A percentile compares a stretch with the other conserved stretches of the same genome.
These are phyloP conservation scores for Zalerion maritima DNA, from an alignment of 495 filamentous ascomycete genomes.

Conservation along the genomic window DNA sequence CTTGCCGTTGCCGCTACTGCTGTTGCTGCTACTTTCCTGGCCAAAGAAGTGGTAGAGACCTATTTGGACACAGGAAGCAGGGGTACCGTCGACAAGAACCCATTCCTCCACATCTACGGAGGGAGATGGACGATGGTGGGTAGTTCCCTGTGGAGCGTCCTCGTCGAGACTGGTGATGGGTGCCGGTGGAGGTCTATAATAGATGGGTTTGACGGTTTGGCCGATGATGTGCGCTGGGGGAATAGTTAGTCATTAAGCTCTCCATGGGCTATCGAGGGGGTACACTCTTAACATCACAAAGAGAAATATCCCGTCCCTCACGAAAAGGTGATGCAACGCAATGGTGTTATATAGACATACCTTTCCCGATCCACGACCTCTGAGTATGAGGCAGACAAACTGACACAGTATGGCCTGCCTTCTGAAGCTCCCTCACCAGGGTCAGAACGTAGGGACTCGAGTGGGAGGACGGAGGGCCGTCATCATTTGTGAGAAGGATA, in stretches of 20 bases:
- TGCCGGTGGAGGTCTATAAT: constrained; percentile 57
- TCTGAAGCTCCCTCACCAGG: constrained; percentile 63
- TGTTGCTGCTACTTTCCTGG: too few relatives aligned
- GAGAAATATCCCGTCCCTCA: too few relatives aligned
- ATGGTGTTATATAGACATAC: too few relatives aligned
- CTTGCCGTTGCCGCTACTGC: too few relatives aligned
- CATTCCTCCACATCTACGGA: constrained; percentile 62
- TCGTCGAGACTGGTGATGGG: constrained; percentile 29
- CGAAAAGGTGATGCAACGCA: too few relatives aligned
- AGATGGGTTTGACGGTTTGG: constrained; percentile 69
- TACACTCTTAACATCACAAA: too few relatives aligned
- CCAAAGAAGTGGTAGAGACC: constrained; percentile 81
- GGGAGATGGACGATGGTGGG: constrained; percentile 38
- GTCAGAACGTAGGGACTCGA: constrained; percentile 90
- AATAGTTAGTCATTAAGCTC: too few relatives aligned
- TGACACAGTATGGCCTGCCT: constrained; percentile 66
- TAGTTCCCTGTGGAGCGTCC: constrained; percentile 47
- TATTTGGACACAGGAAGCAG: constrained; percentile 78
- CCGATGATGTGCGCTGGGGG: constrained; percentile 90
- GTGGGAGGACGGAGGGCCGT: constrained; percentile 81
- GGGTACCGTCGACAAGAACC: constrained; percentile 82
- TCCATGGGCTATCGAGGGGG: too few relatives aligned
- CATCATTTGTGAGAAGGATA: constrained; percentile 58
- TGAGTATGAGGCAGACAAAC: constrained; percentile 85
- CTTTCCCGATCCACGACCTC: constrained; percentile 95